Evolutionary conservation across 2,329 filamentous ascomycete genomes (phyloP).

Genomic region (Epichloe festucae): DNA sequence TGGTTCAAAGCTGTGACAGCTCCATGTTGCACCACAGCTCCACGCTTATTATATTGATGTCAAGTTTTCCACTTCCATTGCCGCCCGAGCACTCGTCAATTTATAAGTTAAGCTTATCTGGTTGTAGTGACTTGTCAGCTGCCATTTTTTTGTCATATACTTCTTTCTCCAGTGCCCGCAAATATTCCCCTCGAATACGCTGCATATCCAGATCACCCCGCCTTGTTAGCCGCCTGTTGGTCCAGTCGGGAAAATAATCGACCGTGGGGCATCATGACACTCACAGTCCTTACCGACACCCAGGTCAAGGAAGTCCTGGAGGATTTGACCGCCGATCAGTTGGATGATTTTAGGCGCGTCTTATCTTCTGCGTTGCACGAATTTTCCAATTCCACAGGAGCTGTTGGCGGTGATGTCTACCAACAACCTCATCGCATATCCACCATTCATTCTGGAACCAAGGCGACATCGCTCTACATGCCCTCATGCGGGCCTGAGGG

Average conservation of each 20-base stretch:
- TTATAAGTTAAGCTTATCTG: too few species aligned
- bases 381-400: slow-evolving; percentile 44
- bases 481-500: slow-evolving; percentile 50
- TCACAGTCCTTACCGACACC: slow-evolving; percentile 45
- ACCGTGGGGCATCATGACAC: slow-evolving; percentile 30
- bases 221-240: too few species aligned
- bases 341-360: slow-evolving; percentile 35
- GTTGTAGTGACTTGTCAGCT: too few species aligned
- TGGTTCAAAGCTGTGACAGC: too few species aligned
- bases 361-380: slow-evolving; percentile 43
- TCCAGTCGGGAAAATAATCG: neutral
- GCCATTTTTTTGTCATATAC: too few species aligned
- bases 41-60: too few species aligned
- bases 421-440: slow-evolving; percentile 43
- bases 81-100: too few species aligned
- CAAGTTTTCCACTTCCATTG: too few species aligned
- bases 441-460: slow-evolving; percentile 33
- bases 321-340: slow-evolving; percentile 36
- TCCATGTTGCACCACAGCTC: too few species aligned
- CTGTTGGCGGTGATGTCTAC: slow-evolving; percentile 28
- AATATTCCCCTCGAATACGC: neutral
- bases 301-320: slow-evolving; percentile 43
- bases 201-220: neutral
- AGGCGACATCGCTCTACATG: slow-evolving; percentile 59
- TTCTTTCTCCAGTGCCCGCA: too few species aligned